These are phyloP conservation scores for Boletus rubroflammeus DNA, from an alignment of 768 basidiomycete species.

Conservation along the genomic window DNA sequence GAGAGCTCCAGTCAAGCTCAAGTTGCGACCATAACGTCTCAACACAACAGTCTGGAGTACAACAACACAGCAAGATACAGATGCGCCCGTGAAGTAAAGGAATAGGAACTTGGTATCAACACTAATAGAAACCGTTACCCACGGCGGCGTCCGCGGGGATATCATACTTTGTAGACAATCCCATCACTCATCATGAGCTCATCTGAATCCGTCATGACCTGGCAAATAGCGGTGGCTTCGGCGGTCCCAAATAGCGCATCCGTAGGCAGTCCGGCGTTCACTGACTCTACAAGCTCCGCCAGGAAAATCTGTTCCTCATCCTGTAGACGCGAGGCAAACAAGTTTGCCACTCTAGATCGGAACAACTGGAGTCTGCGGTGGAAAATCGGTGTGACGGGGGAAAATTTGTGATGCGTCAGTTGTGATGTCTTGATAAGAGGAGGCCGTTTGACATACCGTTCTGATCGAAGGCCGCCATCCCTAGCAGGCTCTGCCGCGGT, in stretches of 20 bases:
- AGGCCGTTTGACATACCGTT: conserved; percentile 48
- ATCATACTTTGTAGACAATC: conserved; percentile 78
- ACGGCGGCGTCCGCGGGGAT: not conserved
- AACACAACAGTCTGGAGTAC: not conserved
- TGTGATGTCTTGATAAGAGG: not conserved
- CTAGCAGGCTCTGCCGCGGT: conserved; percentile 35
- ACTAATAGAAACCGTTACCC: not conserved
- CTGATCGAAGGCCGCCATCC: conserved; percentile 46
- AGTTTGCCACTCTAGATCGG: conserved; percentile 68
- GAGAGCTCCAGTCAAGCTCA: not conserved
- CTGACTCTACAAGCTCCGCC: conserved; percentile 58
- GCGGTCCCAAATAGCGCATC: conserved; percentile 71
- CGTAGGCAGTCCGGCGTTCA: conserved; percentile 74
- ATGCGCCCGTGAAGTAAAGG: conserved; percentile 1
- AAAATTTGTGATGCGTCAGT: not conserved
- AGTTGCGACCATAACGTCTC: not conserved
- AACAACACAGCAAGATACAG: conserved; percentile 1
- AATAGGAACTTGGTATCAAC: not conserved
- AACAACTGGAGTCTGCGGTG: conserved; percentile 67
- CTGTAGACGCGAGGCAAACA: conserved; percentile 64
- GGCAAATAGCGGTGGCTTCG: conserved; percentile 73
- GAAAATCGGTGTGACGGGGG: not conserved
- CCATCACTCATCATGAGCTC: conserved; percentile 89
- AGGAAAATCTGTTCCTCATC: conserved; percentile 78
- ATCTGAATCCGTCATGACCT: conserved; percentile 64